Evolutionary conservation across 2,329 filamentous ascomycete genomes (phyloP).

Genomic region (Colletotrichum sp.): DNA sequence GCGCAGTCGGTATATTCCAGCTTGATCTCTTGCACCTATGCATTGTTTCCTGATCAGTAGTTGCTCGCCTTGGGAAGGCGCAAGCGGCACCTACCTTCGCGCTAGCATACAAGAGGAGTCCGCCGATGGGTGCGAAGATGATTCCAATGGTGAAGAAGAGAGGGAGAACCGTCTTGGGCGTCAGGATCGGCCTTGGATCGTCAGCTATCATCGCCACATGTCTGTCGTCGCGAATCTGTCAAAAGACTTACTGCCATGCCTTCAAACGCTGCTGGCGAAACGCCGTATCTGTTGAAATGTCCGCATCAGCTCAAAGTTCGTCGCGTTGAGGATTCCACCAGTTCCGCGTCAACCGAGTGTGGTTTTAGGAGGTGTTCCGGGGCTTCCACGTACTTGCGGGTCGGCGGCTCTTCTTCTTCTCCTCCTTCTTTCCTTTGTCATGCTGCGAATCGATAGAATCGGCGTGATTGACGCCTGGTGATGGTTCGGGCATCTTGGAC

Average conservation of each 20-base stretch:
- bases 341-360: slow-evolving; percentile 4
- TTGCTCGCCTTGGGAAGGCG: neutral
- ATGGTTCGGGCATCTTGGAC: slow-evolving; percentile 52
- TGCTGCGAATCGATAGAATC: slow-evolving; percentile 64
- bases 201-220: slow-evolving; percentile 9
- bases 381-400: slow-evolving; percentile 76
- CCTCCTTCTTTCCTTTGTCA: slow-evolving; percentile 54
- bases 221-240: neutral
- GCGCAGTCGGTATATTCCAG: slow-evolving; percentile 90
- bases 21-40: slow-evolving; percentile 84
- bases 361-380: slow-evolving; percentile 1
- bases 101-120: slow-evolving; percentile 85
- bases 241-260: slow-evolving; percentile 88
- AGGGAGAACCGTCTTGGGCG: slow-evolving; percentile 90
- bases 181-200: slow-evolving; percentile 81
- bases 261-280: slow-evolving; percentile 97
- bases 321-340: neutral
- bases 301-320: neutral
- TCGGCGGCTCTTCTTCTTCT: slow-evolving; percentile 90
- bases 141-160: slow-evolving; percentile 91
- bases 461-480: slow-evolving; percentile 48
- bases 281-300: slow-evolving; percentile 74
- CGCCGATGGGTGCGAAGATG: slow-evolving; percentile 93
- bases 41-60: neutral
- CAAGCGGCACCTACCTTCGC: slow-evolving; percentile 62